Evolutionary conservation across 129 eudicot genomes (phyloP), one percentile per base, ranked within the genome.

Genomic region (Saussurea involucrata): DNA sequence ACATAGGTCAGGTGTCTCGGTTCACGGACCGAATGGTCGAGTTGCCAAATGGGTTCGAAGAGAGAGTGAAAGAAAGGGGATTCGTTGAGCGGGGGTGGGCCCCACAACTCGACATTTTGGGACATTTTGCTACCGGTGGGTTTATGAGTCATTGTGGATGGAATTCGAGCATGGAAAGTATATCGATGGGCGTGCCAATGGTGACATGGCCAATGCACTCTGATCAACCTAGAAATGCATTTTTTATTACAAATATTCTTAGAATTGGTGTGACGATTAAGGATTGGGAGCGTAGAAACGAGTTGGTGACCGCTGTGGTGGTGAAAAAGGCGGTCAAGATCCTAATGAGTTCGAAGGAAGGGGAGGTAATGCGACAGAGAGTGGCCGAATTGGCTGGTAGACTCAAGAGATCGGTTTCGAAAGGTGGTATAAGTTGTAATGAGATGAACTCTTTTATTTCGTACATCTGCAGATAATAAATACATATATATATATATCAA

Each of bases 401-500:
- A 46, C 28, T 46, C 46, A 40, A 24, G 32, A 11, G 44, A 42
- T 21, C 73, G 12, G 27, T 36, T 0, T 22, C 10, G 44, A 42
- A 33, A 68, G 53, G 57, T 22, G 73, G 73, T 40, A 76, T 24
- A 68, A 40, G 84, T 24, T 37, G 67, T 5, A 6, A 71, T 8
- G 87, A 86, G 78, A 44, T 86, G 70, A 82, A 82, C 44, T 79
- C 87, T 27, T 79, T 86, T 40, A 76, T 86, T 28, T 82, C 80
- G 12, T 78, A 86, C 65, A 80, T 86, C 32, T 55, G 24, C 18
- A 55, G 63, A 18, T 13, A 44, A 1, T 5, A 33, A 33, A 5
- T 2, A 32, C 34, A 2, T 4, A 32, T 32, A 36, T 8, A 36
- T 11, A 36, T 36, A 7, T 36, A 36, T 8, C 9, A 36, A 2